A percentile compares a stretch with the other conserved stretches of the same genome.
These are phyloP conservation scores for Modicella reniformis DNA, from an alignment of 371 early-diverging fungal species.

Conservation along the genomic window DNA sequence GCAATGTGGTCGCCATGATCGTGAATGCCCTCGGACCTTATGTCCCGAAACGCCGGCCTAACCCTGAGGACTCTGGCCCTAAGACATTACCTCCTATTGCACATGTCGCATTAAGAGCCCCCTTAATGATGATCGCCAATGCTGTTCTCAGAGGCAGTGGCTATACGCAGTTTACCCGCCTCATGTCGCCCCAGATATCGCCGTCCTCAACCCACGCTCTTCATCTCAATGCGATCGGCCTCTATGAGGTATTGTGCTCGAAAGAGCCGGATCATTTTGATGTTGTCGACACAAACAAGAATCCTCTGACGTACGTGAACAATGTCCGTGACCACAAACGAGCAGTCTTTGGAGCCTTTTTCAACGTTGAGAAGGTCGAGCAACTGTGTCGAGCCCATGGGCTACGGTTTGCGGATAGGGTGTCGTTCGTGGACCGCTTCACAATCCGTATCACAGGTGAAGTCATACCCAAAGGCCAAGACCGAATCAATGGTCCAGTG, in stretches of 20 bases:
- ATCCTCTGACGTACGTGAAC: neutral
- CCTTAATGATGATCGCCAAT: neutral
- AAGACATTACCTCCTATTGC: too few relatives aligned
- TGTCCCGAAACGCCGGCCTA: neutral
- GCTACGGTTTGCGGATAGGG: neutral
- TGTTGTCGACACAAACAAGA: neutral
- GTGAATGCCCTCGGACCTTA: neutral
- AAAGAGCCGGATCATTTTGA: neutral
- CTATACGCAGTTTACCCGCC: neutral
- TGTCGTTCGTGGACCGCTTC: neutral
- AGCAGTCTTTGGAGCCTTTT: neutral
- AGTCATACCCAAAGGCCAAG: neutral
- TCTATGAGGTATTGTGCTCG: neutral
- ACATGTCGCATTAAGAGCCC: neutral
- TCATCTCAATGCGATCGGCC: neutral
- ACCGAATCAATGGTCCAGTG: neutral
- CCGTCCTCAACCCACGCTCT: neutral
- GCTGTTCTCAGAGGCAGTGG: neutral
- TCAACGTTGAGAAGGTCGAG: neutral
- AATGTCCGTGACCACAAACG: neutral
- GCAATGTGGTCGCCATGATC: neutral
- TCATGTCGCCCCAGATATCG: neutral
- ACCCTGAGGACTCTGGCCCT: neutral
- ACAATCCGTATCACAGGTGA: neutral
- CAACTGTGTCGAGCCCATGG: neutral